These are phyloP conservation scores for Climacium dendroides DNA, from an alignment of 225 moss, liverwort and hornwort genomes.

Conservation along the genomic window DNA sequence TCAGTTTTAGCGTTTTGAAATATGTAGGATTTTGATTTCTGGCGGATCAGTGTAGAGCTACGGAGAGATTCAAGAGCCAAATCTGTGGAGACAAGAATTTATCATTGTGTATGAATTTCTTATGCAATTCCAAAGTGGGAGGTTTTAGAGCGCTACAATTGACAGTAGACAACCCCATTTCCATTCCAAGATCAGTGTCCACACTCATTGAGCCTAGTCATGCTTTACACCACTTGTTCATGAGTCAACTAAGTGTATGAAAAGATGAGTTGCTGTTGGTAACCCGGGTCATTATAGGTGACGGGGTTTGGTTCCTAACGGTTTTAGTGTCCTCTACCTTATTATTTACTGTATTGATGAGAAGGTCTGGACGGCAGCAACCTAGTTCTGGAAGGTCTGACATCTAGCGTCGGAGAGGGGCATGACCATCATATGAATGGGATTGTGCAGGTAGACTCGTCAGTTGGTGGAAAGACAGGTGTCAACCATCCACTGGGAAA, in stretches of 20 bases:
- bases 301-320: neutral
- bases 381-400: neutral
- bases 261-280: neutral
- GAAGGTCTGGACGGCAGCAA: neutral
- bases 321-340: neutral
- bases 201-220: neutral
- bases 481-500: conserved; percentile 90
- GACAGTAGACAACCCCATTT: neutral
- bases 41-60: neutral
- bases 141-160: neutral
- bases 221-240: neutral
- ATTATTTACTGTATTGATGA: neutral
- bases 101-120: neutral
- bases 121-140: neutral
- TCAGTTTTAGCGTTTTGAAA: neutral
- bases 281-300: neutral
- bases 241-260: neutral
- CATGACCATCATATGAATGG: neutral
- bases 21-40: neutral
- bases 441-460: conserved; percentile 81
- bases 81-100: neutral
- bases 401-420: neutral
- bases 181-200: neutral
- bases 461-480: conserved; percentile 97
- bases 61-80: neutral